Evolutionary conservation across 257 asterid species (phyloP).

Genomic region (Cruciata laevipes): DNA sequence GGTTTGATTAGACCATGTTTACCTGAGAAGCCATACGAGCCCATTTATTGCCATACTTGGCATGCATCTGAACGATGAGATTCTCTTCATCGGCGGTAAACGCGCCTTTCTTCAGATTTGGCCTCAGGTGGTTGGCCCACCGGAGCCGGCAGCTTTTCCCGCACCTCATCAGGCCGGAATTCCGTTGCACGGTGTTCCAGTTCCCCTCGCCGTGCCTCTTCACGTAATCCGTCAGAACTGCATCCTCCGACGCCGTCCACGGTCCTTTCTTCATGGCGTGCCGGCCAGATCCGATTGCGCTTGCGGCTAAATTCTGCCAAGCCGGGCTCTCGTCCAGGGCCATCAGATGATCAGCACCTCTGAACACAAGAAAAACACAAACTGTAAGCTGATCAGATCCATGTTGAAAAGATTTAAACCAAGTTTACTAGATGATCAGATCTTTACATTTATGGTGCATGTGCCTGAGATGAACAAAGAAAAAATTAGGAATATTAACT

Average conservation of each 20-base stretch:
- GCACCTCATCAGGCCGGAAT: conserved; percentile 58
- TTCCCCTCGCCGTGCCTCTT: conserved; percentile 60
- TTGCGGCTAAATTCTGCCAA: conserved; percentile 6
- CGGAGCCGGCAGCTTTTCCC: conserved; percentile 45
- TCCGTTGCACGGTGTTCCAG: conserved; percentile 68
- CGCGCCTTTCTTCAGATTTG: conserved; percentile 35
- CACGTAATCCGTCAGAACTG: conserved; percentile 47
- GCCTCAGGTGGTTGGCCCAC: conserved; percentile 42
- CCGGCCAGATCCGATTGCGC: conserved; percentile 8
- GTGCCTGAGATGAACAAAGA: too few species aligned
- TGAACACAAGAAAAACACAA: neutral
- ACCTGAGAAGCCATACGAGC: conserved; percentile 50
- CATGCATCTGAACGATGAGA: conserved; percentile 31
- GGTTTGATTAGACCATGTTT: neutral
- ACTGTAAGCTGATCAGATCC: too few species aligned
- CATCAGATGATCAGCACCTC: conserved; percentile 31
- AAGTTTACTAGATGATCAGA: neutral
- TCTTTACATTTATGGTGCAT: neutral
- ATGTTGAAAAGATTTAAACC: neutral
- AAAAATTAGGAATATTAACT: too few species aligned
- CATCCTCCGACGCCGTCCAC: conserved; percentile 61
- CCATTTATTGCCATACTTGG: conserved; percentile 40
- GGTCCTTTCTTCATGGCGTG: conserved; percentile 55
- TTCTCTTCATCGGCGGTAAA: conserved; percentile 31
- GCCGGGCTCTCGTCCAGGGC: conserved; percentile 37